Conservation (phyloP, 768 basidiomycete species). For the Russula compacta region DNA sequence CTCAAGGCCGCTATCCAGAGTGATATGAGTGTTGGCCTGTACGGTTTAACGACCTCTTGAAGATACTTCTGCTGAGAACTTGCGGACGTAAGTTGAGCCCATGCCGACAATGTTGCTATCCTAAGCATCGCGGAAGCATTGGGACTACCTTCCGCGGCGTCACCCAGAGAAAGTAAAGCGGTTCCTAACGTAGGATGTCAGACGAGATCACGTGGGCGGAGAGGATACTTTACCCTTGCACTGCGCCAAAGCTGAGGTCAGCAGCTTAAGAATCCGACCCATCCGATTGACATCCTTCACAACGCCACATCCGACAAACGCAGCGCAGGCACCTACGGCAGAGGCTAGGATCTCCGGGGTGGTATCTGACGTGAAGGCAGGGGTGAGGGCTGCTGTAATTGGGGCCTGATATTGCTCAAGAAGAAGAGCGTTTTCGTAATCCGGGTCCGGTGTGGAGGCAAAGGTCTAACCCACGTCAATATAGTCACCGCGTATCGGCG, state of each 20-base stretch:
- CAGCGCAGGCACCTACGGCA: slow-evolving; percentile 87
- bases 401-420: slow-evolving; percentile 98
- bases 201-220: background rate
- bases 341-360: slow-evolving; percentile 92
- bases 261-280: slow-evolving; percentile 87
- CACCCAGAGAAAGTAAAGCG: slow-evolving; percentile 78
- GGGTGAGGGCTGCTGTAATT: slow-evolving; percentile 93
- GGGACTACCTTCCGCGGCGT: slow-evolving; percentile 77
- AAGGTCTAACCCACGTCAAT: slow-evolving; percentile 55
- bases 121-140: slow-evolving; percentile 94
- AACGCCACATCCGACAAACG: slow-evolving; percentile 92
- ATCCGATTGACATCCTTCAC: slow-evolving; percentile 84
- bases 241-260: slow-evolving; percentile 83
- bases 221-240: slow-evolving; percentile 55
- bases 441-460: slow-evolving; percentile 78
- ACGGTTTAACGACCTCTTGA: slow-evolving; percentile 70
- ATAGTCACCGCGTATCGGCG: background rate
- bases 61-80: slow-evolving; percentile 68
- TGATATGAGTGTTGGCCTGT: slow-evolving; percentile 61
- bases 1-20: slow-evolving; percentile 85
- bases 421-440: slow-evolving; percentile 80
- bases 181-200: slow-evolving; percentile 42
- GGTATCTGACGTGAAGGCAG: slow-evolving; percentile 91
- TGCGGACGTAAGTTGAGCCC: slow-evolving; percentile 87
- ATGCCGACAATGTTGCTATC: slow-evolving; percentile 87